Conservation (phyloP, 805 yeast genomes). For the Yamadazyma olivae region DNA sequence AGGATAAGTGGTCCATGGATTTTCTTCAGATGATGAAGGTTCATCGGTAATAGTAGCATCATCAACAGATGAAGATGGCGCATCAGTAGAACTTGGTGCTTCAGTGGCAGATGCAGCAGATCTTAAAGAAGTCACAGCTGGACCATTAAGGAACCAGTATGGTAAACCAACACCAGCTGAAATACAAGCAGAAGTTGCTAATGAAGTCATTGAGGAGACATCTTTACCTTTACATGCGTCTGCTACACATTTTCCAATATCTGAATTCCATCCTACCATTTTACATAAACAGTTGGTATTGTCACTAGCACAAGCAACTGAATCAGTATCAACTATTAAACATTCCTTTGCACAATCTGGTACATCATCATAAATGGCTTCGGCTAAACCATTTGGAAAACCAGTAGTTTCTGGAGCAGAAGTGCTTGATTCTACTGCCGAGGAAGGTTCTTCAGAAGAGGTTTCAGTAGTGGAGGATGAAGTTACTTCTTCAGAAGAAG, state of each 20-base stretch:
- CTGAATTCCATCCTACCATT: conserved; percentile 42
- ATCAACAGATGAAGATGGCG: not conserved
- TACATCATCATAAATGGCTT: conserved; percentile 31
- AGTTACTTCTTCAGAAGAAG: not conserved
- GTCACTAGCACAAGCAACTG: conserved; percentile 50
- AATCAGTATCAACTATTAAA: conserved; percentile 28
- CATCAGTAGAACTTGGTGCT: not conserved
- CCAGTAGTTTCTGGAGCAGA: conserved; percentile 28
- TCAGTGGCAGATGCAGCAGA: conserved; percentile 14
- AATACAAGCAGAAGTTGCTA: conserved; percentile 29
- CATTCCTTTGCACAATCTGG: conserved; percentile 42
- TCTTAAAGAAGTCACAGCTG: conserved; percentile 14
- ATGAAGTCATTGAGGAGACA: conserved; percentile 22
- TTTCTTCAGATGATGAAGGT: conserved; percentile 5
- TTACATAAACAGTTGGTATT: conserved; percentile 49
- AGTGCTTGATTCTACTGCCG: not conserved
- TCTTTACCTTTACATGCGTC: conserved; percentile 31
- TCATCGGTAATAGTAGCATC: conserved; percentile 3
- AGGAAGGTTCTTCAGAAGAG: not conserved
- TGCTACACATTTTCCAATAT: conserved; percentile 41
- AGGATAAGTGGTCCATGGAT: conserved; percentile 41
- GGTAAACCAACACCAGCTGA: conserved; percentile 23
- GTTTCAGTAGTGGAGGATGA: conserved; percentile 3
- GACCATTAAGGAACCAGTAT: conserved; percentile 36
- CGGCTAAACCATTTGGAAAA: conserved; percentile 45